phyloP scores from a whole-genome alignment of 257 asterid species.

The Capsicum rhomboideum region DNA sequence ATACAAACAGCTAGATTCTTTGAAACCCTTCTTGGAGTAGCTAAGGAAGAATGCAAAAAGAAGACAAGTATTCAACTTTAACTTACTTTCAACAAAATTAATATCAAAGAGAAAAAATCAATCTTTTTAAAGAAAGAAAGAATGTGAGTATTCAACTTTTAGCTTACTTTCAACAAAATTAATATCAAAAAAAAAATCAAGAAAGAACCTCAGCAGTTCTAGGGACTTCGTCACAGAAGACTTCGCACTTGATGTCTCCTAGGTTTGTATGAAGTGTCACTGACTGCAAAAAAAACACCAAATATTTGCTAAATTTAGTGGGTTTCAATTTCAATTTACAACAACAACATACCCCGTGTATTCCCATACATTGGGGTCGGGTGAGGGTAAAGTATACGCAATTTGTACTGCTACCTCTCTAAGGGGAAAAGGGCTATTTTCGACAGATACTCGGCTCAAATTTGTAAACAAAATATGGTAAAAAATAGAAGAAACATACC shows the following conservation, averaged over 20 bases:
- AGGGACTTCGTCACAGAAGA: slow-evolving; percentile 94
- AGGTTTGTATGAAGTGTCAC: slow-evolving; percentile 93
- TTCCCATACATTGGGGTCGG: too few relatives aligned
- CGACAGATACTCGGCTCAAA: too few relatives aligned
- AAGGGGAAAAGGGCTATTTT: too few relatives aligned
- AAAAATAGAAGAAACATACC: too few relatives aligned
- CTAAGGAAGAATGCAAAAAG: neutral
- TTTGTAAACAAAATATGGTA: too few relatives aligned
- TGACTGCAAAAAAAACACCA: slow-evolving; percentile 37
- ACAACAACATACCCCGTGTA: too few relatives aligned
- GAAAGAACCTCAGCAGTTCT: slow-evolving; percentile 70
- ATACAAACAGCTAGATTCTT: neutral
- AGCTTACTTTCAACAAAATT: neutral
- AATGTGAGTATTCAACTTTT: neutral
- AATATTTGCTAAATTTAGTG: neutral
- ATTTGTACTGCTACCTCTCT: too few relatives aligned
- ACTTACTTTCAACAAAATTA: neutral
- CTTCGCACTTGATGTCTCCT: slow-evolving; percentile 96
- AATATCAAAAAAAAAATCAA: neutral
- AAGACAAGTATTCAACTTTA: neutral
- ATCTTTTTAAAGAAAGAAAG: neutral
- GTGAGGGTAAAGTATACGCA: too few relatives aligned
- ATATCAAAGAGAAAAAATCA: neutral
- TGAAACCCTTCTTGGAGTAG: neutral
- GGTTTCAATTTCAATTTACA: neutral